Evolutionary conservation across 116 monocot species (phyloP), one percentile per base, ranked within the genome.

Genomic region (Zostera marina): DNA sequence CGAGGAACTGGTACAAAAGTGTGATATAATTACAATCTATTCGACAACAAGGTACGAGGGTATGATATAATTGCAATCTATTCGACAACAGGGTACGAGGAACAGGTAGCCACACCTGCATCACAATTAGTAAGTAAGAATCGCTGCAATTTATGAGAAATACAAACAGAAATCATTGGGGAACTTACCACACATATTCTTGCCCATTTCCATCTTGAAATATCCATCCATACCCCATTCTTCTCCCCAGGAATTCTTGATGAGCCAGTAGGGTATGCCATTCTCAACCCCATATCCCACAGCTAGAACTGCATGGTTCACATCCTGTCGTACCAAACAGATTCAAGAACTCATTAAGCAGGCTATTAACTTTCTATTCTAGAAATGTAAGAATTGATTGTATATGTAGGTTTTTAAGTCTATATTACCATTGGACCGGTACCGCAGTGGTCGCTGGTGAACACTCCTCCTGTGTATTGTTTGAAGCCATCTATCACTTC

Each of bases 141-240:
- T 23, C 23, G 7, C n/a, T n/a, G n/a, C n/a, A n/a, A 55, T 14
- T 26, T 55, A 26, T 55, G 13, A 12, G 9, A 54, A 12, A 24
- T 23, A 6, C 7, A 7, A 1, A 32, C 22, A 38, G 25, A 7
- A 55, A 55, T 12, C 11, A 4, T 55, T 9, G 58, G 24, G 23
- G 23, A 21, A 68, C 92, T 61, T 21, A 93, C 92, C 93, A 44
- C 93, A 93, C 93, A 93, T 84, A 66, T 93, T 93, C 77, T 93
- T 93, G 21, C 88, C 93, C 32, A 88, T 20, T 52, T 93, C 93
- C 87, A 93, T 93, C 63, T 93, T 93, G 88, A 93, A 93, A 69
- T 93, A 93, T 32, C 93, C 93, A 54, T 84, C 54, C 13, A 46
- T 58, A 44, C 93, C 93, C 87, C 87, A 93, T 1, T 77, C 72